Base-by-base conservation (phyloP, 2,329 filamentous ascomycete species). In the Camillea tinctor region DNA sequence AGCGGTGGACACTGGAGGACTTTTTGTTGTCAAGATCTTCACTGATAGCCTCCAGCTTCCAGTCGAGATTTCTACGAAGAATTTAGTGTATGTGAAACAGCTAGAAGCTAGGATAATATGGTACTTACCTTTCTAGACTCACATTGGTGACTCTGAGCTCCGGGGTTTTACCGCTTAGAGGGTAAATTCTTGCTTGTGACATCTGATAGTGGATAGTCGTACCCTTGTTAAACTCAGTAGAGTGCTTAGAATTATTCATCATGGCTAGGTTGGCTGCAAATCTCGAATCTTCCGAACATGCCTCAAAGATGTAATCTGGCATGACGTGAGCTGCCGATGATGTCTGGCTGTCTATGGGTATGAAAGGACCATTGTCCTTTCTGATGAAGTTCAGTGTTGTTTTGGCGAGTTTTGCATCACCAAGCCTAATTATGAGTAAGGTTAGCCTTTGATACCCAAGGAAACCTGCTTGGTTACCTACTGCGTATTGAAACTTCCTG, bases 31-130 rank as follows among this genome's bases (percentile, higher is more conserved):
- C 61, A 5, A 65, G 60, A 7, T 71, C 60, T 5, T 71, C 68
- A 4, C 71, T 66, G 13, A 70, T 56, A 0, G 73, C 70, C 23
- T 71, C 69, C 2, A 80, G 52, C 3, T 70, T 70, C 78, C 78
- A 80, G 60, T 79, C 77, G 8, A 75, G 62, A 3, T 58, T 58
- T 49, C 76, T 77, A 21, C 5, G 26, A 30, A 4, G 53, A 21
- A 49, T 57, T 72, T 50, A 71, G 66, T 44, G 11, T 26, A 8
- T 44, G 58, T 55, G 22, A 50, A 13, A 53, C 52, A 11, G 4
- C 0, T 7, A 4, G 1, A 15, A 15, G 8, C 22, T 30, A 9
- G n/a, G 50, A 36, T 54, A 40, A 6, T 24, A 22, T 53, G 23
- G n/a, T 30, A 53, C 70, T 62, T 68, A 74, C 75, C 67, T 73